Base-by-base conservation (phyloP, 768 basidiomycete species). In the Harrya chromipes region DNA sequence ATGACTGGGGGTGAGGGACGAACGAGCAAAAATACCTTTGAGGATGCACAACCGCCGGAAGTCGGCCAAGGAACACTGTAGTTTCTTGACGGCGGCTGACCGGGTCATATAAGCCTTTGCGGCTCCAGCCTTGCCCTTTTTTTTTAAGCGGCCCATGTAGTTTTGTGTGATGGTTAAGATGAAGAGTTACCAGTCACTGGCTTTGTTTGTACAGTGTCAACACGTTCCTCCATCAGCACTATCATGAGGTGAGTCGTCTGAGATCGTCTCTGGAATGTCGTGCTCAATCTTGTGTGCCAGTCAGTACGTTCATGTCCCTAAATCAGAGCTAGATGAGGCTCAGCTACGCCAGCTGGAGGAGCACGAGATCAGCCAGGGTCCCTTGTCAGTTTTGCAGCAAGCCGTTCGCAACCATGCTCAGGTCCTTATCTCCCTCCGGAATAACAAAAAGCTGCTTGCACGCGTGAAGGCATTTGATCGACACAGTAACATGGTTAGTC, bases 381-480 rank as follows among this genome's bases (percentile, higher is more conserved):
- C 94, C 20, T 72, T 97, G 67, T 94, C 93, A 35, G 94, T 97
- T 43, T 78, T 97, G 46, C 97, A 99, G 70, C 94, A 97, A 70
- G 90, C 94, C 27, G 97, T 99, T 59, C 81, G 97, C 70, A 95
- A 97, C 70, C 92, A 97, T 71, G 86, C 94, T 12, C 97, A 99
- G 74, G 90, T 99, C 57, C 84, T 99, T 55, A 94, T 99, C 64
- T 94, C 94, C 17, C 77, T 99, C 49, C 79, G 97, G 61, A 99
- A 98, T 76, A 97, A 98, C 80, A 97, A 95, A 77, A 99, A 99
- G 71, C 74, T 99, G 31, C 79, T 94, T 40, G 90, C 91, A 29
- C 83, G 94, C 43, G 94, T 97, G 48, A 99, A 99, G 71, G 97
- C 97, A 0, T 99, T 99, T 67, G 97, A 99, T 70, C 80, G 97